These are phyloP conservation scores for Spongospora subterranea DNA, from an alignment of 208 protist species.

Conservation along the genomic window DNA sequence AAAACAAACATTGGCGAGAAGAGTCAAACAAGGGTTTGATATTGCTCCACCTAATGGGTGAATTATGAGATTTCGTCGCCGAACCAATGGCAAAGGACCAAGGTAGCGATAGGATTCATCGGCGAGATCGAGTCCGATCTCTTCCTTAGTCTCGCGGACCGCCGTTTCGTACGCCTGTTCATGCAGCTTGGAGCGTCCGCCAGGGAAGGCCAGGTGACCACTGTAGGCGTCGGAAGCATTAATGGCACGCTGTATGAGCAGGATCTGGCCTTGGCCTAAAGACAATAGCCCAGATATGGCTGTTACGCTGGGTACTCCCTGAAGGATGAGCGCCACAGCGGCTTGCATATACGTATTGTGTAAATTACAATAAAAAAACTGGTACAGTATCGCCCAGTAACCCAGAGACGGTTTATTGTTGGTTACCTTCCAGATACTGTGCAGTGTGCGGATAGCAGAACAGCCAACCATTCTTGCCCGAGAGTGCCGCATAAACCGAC, in stretches of 20 bases:
- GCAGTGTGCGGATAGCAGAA: too few species aligned
- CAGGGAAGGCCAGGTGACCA: slow-evolving; percentile 81
- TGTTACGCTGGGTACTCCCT: background rate
- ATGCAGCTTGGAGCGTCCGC: slow-evolving; percentile 76
- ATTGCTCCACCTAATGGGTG: slow-evolving; percentile 8
- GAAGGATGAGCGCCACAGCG: background rate
- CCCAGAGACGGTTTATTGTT: too few species aligned
- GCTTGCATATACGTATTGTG: too few species aligned
- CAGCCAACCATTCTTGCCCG: too few species aligned
- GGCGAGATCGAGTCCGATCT: slow-evolving; percentile 64
- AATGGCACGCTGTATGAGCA: slow-evolving; percentile 78
- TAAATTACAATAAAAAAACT: too few species aligned
- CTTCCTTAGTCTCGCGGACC: slow-evolving; percentile 62
- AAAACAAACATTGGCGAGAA: too few species aligned
- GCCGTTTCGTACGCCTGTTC: slow-evolving; percentile 77
- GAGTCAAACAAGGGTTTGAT: too few species aligned
- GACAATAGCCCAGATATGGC: background rate
- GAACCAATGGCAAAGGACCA: background rate
- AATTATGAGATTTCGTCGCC: background rate
- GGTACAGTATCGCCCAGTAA: too few species aligned
- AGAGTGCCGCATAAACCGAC: too few species aligned
- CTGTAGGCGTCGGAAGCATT: slow-evolving; percentile 76
- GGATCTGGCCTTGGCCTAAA: slow-evolving; percentile 61
- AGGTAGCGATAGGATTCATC: background rate
- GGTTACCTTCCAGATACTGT: too few species aligned